These are phyloP conservation scores for Myrica gale DNA, from an alignment of 306 rosid species.

Conservation along the genomic window DNA sequence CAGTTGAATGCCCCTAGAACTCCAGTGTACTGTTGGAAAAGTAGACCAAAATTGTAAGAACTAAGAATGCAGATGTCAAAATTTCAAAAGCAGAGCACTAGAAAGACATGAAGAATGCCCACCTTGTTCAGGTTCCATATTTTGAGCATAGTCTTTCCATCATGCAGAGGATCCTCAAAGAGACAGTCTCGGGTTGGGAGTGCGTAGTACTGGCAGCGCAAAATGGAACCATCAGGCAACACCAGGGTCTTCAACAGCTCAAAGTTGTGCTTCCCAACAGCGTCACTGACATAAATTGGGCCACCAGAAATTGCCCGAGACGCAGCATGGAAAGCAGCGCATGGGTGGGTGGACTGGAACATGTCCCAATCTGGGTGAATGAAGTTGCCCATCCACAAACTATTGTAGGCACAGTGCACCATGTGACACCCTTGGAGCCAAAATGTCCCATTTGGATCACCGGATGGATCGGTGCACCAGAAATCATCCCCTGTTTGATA, in stretches of 20 bases:
- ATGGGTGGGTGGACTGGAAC: slow-evolving; percentile 94
- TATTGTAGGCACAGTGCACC: slow-evolving; percentile 95
- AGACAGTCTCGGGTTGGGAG: slow-evolving; percentile 83
- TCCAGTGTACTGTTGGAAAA: slow-evolving; percentile 56
- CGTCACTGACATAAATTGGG: slow-evolving; percentile 82
- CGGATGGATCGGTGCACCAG: slow-evolving; percentile 90
- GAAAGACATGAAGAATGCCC: not conserved
- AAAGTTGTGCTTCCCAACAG: slow-evolving; percentile 75
- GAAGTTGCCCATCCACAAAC: slow-evolving; percentile 96
- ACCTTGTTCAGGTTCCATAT: slow-evolving; percentile 97
- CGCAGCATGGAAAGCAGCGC: slow-evolving; percentile 92
- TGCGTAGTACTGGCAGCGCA: slow-evolving; percentile 79
- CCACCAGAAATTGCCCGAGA: slow-evolving; percentile 96
- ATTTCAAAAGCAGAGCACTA: not conserved
- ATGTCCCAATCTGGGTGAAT: slow-evolving; percentile 98
- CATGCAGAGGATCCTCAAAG: slow-evolving; percentile 83
- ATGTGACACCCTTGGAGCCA: slow-evolving; percentile 99
- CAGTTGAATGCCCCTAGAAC: slow-evolving; percentile 89
- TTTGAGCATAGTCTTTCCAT: slow-evolving; percentile 89
- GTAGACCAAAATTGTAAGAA: slow-evolving; percentile 3
- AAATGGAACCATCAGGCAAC: slow-evolving; percentile 82
- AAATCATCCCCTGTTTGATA: slow-evolving; percentile 76
- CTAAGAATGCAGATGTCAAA: too few species aligned
- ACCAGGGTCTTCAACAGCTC: slow-evolving; percentile 64
- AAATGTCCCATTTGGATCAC: slow-evolving; percentile 88